phyloP scores from a whole-genome alignment of 2,329 filamentous ascomycete genomes.

The Dendrostoma leiphaemia region DNA sequence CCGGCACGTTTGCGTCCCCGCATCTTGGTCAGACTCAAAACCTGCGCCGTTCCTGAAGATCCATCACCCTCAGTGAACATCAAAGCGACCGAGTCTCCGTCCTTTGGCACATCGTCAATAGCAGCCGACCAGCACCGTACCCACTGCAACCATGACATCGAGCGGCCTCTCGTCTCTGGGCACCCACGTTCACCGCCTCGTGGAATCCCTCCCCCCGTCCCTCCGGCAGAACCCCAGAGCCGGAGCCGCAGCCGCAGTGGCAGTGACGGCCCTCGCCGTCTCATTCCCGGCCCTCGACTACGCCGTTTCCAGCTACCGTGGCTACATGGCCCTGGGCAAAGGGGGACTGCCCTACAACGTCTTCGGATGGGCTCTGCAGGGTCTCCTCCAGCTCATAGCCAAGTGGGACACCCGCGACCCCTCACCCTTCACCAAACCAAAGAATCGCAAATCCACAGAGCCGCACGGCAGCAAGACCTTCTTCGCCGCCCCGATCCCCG shows the following conservation, averaged over 20 bases:
- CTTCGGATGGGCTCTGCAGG: constrained; percentile 39
- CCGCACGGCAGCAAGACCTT: constrained; percentile 24
- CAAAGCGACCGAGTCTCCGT: neutral
- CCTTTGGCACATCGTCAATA: neutral
- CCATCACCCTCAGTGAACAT: no score
- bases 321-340: constrained; percentile 40
- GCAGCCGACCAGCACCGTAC: neutral
- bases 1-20: no score
- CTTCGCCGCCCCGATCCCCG: constrained; percentile 19
- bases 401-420: constrained; percentile 31
- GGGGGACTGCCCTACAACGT: constrained; percentile 43
- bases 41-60: no score
- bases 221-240: constrained; percentile 2
- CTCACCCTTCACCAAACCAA: constrained; percentile 22
- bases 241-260: constrained; percentile 6
- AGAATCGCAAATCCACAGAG: constrained; percentile 25
- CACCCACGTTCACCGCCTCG: constrained; percentile 6
- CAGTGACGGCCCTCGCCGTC: constrained; percentile 6
- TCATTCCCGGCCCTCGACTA: constrained; percentile 21
- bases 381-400: constrained; percentile 30
- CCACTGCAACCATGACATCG: neutral
- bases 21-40: no score
- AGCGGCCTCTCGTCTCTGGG: neutral
- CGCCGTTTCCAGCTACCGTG: constrained; percentile 33
- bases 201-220: neutral